Conservation (phyloP, 176 grass and related monocot genomes). For the Elymus sibiricus region DNA sequence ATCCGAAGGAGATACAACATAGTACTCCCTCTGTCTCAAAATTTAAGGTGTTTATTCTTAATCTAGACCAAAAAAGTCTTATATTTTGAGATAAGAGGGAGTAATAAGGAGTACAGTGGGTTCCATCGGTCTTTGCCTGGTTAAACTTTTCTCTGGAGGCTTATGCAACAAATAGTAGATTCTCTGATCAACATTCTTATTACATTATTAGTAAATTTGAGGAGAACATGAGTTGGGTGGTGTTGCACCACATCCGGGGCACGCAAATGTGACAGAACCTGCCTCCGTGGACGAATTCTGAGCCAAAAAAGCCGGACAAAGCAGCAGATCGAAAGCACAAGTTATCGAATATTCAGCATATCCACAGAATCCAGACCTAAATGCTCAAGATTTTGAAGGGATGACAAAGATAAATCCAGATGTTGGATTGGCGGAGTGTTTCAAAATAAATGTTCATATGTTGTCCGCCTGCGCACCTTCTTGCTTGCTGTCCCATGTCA, state of each 20-base stretch:
- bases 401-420: no score
- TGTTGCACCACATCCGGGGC: slow-evolving; percentile 25
- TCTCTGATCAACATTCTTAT: slow-evolving; percentile 7
- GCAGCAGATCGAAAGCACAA: slow-evolving; percentile 37
- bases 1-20: slow-evolving; percentile 64
- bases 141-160: slow-evolving; percentile 32
- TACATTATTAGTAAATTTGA: slow-evolving; percentile 66
- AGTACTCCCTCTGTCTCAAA: no score
- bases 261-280: slow-evolving; percentile 16
- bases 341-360: slow-evolving; percentile 19
- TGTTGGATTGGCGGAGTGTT: no score
- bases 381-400: no score
- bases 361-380: no score
- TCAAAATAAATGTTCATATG: no score
- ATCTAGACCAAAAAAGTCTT: no score
- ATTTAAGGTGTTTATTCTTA: no score
- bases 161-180: neutral
- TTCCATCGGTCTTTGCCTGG: slow-evolving; percentile 86
- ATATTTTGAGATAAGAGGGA: no score
- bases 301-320: slow-evolving; percentile 25
- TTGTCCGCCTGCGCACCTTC: no score
- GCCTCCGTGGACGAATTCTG: slow-evolving; percentile 17
- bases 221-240: slow-evolving; percentile 56
- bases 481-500: no score
- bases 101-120: slow-evolving; percentile 86